Percentiles rank a stretch among this genome's conserved stretches.
Conservation (phyloP, 2,329 filamentous ascomycete genomes). For the Pyrenophora teres region DNA sequence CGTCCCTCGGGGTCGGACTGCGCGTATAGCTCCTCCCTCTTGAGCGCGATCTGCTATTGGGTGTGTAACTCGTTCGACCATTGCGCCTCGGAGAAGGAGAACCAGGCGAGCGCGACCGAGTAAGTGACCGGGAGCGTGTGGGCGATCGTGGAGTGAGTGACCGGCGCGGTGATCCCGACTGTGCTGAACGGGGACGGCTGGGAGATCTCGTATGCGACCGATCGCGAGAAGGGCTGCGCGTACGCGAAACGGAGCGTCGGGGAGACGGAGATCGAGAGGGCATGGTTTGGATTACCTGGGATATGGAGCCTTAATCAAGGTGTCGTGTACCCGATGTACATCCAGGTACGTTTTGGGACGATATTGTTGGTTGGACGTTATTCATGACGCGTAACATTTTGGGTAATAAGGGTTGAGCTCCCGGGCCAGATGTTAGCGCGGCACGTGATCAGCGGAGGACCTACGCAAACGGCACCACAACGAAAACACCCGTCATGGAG, state of each 20-base stretch:
- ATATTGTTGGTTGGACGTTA: neutral
- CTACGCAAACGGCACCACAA: constrained; percentile 8
- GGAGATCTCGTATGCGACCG: constrained; percentile 45
- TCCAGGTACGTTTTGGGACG: neutral
- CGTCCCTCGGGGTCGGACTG: constrained; percentile 42
- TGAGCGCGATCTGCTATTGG: constrained; percentile 34
- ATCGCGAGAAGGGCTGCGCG: constrained; percentile 49
- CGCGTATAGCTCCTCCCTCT: constrained; percentile 43
- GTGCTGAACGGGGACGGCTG: constrained; percentile 27
- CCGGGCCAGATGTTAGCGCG: constrained; percentile 10
- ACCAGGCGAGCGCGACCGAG: constrained; percentile 32
- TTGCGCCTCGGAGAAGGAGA: constrained; percentile 42
- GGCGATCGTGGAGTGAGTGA: constrained; percentile 47
- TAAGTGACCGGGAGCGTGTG: constrained; percentile 44
- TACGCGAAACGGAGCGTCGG: constrained; percentile 31
- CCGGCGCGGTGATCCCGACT: constrained; percentile 40
- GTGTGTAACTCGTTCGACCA: constrained; percentile 43
- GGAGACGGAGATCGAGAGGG: constrained; percentile 35
- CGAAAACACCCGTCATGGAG: neutral
- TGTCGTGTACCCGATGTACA: neutral
- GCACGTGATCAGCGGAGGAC: constrained; percentile 18
- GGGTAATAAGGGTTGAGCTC: constrained; percentile 10
- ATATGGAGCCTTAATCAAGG: neutral
- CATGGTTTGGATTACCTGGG: constrained; percentile 9
- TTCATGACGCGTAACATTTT: constrained; percentile 23